Evolutionary conservation across 495 filamentous ascomycete genomes (phyloP), one percentile per base, ranked within the genome.

Genomic region (Neurospora sp.): DNA sequence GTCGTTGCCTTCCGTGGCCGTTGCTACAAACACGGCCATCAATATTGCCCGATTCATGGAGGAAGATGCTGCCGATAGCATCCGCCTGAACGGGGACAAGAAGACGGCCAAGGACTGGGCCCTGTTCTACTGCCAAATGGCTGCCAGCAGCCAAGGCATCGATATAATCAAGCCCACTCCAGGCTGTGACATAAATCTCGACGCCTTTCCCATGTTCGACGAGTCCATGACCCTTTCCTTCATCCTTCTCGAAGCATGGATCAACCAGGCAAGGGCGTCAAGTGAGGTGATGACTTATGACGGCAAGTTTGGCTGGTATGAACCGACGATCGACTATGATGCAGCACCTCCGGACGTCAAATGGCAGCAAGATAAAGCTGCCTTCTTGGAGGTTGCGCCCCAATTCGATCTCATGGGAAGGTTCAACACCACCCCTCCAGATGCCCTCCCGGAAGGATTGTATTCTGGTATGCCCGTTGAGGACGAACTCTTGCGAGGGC

Each of bases 11-110:
- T 72, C 71, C 31, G 71, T 72, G 18, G 71, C 71, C 71, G 18
- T 72, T 46, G 71, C 71, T 8, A 72, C 71, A 18, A 72, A 59
- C 42, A 72, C 71, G 16, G 71, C 71, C 71, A 72, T 72, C 71
- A 66, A 46, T 16, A 42, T 72, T 46, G 71, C 71, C 23, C 71
- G 71, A 18, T 42, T 11, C 27, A 72, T 72, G 41, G 71, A 72
- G 71, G 71, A 72, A 38, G 41, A 62, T 62, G 54, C 54, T 62
- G 11, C 14, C 12, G 54, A 62, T 62, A 66, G 54, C 54, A 9
- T 35, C 54, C 54, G 54, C 14, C 35, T 66, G 23, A 66, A 35
- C 54, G 3, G 54, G 31, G 54, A 66, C 54, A 16, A 27, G 7
- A 35, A 35, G 54, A 62, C 27, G 6, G 2, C 54, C 14, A 62